phyloP scores from a whole-genome alignment of 345 rosid genomes.

The Syzygium aqueum region DNA sequence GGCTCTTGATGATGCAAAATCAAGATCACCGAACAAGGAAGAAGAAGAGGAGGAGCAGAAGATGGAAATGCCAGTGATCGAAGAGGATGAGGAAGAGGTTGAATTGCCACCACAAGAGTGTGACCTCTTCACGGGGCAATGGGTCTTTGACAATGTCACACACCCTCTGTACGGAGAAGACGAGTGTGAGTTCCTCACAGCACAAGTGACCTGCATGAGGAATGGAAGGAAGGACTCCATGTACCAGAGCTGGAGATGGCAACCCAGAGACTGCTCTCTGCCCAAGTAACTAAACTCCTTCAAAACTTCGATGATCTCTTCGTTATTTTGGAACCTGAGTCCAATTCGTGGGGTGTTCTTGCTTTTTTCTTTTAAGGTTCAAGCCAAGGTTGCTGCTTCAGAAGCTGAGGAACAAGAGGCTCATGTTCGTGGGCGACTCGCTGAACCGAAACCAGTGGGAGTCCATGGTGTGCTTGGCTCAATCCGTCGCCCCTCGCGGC shows the following conservation, averaged over 20 bases:
- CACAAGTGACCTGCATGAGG: slow-evolving; percentile 84
- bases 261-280: slow-evolving; percentile 75
- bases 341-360: background rate
- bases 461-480: slow-evolving; percentile 92
- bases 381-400: slow-evolving; percentile 56
- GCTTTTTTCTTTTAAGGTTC: slow-evolving; percentile 59
- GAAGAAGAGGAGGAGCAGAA: background rate
- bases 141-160: slow-evolving; percentile 65
- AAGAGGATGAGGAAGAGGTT: slow-evolving; percentile 34
- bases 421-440: slow-evolving; percentile 98
- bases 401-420: slow-evolving; percentile 87
- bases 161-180: slow-evolving; percentile 76
- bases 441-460: slow-evolving; percentile 97
- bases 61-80: background rate
- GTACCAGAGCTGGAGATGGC: slow-evolving; percentile 97
- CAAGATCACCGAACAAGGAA: background rate
- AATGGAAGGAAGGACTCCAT: slow-evolving; percentile 79
- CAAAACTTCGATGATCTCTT: background rate
- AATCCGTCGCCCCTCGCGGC: slow-evolving; percentile 61
- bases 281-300: slow-evolving; percentile 42
- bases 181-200: slow-evolving; percentile 69
- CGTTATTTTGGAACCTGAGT: background rate
- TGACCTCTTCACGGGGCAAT: slow-evolving; percentile 76
- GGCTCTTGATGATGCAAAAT: background rate
- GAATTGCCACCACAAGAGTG: slow-evolving; percentile 76